phyloP scores from a whole-genome alignment of 345 rosid species.

The Cardamine resedifolia region DNA sequence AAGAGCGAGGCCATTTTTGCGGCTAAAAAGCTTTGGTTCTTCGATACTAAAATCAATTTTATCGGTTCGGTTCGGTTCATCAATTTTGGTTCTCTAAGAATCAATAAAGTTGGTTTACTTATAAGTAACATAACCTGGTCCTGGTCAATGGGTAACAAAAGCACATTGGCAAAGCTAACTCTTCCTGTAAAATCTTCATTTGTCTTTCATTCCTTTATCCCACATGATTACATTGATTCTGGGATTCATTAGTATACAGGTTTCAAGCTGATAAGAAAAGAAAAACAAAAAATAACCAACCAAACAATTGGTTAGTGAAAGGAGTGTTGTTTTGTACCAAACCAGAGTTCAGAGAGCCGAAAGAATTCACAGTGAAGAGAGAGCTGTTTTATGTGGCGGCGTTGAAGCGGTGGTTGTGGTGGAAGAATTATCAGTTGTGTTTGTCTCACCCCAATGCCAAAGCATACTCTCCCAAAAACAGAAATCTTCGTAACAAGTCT shows the following conservation, averaged over 20 bases:
- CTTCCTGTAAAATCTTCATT: constrained; percentile 2
- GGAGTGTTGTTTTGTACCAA: background rate
- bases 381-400: constrained; percentile 32
- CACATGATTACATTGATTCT: constrained; percentile 6
- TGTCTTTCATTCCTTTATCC: background rate
- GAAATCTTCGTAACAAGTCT: constrained; percentile 67
- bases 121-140: too few species aligned
- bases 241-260: constrained; percentile 11
- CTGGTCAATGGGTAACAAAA: background rate
- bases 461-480: constrained; percentile 92
- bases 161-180: background rate
- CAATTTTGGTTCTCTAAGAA: background rate
- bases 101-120: background rate
- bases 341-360: background rate
- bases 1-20: background rate
- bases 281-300: background rate
- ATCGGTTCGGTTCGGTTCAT: constrained; percentile 22
- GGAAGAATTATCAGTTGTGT: constrained; percentile 63
- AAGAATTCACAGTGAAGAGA: constrained; percentile 40
- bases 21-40: constrained; percentile 11
- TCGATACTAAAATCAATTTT: constrained; percentile 2
- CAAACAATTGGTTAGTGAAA: background rate
- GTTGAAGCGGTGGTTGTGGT: constrained; percentile 27
- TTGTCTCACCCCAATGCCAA: constrained; percentile 88
- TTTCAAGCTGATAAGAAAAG: background rate